These are phyloP conservation scores for Lichtheimia ramosa DNA, from an alignment of 371 early-diverging fungal genomes.

Conservation along the genomic window DNA sequence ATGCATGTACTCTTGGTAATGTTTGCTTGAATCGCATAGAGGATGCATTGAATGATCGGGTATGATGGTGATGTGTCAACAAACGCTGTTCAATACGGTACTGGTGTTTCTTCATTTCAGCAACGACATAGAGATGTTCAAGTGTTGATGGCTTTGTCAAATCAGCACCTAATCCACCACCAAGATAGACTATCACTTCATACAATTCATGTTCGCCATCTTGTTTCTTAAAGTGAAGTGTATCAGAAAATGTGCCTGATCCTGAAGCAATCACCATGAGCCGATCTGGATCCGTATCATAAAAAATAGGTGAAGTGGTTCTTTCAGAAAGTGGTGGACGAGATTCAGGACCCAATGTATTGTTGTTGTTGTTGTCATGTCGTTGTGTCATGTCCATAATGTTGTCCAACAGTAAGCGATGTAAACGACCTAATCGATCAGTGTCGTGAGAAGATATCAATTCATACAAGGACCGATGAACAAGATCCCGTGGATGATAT, in stretches of 20 bases:
- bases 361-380: constrained; percentile 6
- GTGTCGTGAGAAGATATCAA: constrained; percentile 41
- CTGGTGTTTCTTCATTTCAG: constrained; percentile 22
- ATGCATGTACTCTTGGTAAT: constrained; percentile 1
- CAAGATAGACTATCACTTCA: constrained; percentile 41
- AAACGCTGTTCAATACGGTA: constrained; percentile 6
- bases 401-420: constrained; percentile 40
- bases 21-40: too few species aligned
- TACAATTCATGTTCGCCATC: constrained; percentile 40
- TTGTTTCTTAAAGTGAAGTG: constrained; percentile 37
- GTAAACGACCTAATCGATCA: constrained; percentile 35
- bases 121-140: constrained; percentile 22
- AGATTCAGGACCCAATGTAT: constrained; percentile 9
- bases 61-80: not conserved
- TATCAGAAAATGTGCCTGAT: constrained; percentile 42
- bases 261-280: constrained; percentile 21
- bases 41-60: too few species aligned
- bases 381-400: constrained; percentile 27
- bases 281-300: constrained; percentile 28
- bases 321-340: constrained; percentile 32
- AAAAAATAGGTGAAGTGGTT: constrained; percentile 33
- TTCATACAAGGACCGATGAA: constrained; percentile 49
- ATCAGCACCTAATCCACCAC: constrained; percentile 62
- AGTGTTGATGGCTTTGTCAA: constrained; percentile 21
- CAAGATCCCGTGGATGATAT: constrained; percentile 52